phyloP scores from a whole-genome alignment of 176 grass and related monocot species.

The Canna indica region DNA sequence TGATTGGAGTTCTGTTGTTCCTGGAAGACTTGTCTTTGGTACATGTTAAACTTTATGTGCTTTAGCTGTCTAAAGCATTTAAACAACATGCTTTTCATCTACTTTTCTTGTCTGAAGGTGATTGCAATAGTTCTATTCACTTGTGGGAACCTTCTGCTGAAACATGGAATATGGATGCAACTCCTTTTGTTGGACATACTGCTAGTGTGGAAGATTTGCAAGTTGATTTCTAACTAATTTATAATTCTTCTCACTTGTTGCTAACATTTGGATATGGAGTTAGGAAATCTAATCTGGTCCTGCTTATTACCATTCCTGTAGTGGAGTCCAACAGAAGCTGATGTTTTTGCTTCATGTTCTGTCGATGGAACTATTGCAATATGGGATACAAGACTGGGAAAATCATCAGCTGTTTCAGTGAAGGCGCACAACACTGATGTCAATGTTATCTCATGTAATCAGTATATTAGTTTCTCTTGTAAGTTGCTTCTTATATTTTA shows the following conservation, averaged over 20 bases:
- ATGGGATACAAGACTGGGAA: slow-evolving; percentile 66
- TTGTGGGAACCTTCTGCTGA: slow-evolving; percentile 66
- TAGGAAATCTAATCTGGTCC: neutral
- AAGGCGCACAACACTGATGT: slow-evolving; percentile 87
- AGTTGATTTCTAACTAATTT: slow-evolving; percentile 21
- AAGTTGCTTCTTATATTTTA: too few species aligned
- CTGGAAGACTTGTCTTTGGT: slow-evolving; percentile 88
- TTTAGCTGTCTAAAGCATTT: neutral
- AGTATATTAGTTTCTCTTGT: too few species aligned
- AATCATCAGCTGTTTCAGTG: slow-evolving; percentile 42
- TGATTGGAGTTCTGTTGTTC: slow-evolving; percentile 74
- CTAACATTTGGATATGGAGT: slow-evolving; percentile 1
- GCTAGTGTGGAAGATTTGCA: slow-evolving; percentile 86
- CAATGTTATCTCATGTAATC: slow-evolving; percentile 95
- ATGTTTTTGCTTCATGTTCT: slow-evolving; percentile 78
- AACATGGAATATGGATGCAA: slow-evolving; percentile 59
- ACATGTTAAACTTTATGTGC: neutral
- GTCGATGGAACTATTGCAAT: slow-evolving; percentile 69
- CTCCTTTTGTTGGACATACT: slow-evolving; percentile 66
- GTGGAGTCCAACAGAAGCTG: slow-evolving; percentile 86
- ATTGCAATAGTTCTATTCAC: slow-evolving; percentile 71
- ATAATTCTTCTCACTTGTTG: neutral
- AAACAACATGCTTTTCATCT: neutral
- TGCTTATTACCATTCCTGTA: slow-evolving; percentile 29
- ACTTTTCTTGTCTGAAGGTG: slow-evolving; percentile 37